Evolutionary conservation across 1,284 basidiomycete species (phyloP).

Genomic region (Ceratobasidium sp.): DNA sequence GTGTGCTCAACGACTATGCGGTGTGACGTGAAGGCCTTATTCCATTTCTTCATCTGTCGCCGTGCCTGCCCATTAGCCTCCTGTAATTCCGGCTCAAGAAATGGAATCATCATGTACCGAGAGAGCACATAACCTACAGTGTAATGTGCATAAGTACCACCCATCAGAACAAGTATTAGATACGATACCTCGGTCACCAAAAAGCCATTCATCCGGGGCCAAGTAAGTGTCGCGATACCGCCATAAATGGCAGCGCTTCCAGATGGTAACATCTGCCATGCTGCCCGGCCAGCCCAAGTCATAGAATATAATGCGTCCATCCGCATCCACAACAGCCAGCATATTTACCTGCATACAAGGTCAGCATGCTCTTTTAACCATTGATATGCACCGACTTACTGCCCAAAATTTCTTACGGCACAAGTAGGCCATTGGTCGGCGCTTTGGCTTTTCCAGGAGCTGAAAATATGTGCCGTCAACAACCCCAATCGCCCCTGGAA

Average conservation of each 20-base stretch:
- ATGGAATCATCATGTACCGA: background rate
- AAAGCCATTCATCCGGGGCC: background rate
- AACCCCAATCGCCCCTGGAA: background rate
- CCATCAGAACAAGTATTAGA: no score
- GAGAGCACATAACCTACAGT: background rate
- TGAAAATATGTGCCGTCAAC: background rate
- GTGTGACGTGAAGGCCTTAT: background rate
- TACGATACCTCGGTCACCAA: background rate
- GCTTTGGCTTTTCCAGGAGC: background rate
- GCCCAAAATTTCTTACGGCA: constrained; percentile 10
- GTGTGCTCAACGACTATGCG: constrained; percentile 6
- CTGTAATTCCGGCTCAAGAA: background rate
- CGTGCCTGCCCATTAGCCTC: background rate
- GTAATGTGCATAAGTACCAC: no score
- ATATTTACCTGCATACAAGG: background rate
- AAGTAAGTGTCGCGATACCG: background rate
- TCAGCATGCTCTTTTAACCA: background rate
- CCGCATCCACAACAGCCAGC: constrained; percentile 43
- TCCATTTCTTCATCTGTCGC: background rate
- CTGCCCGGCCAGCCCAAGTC: constrained; percentile 1
- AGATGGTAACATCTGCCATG: background rate
- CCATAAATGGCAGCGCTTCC: background rate
- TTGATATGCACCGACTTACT: background rate
- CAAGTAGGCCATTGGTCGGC: background rate
- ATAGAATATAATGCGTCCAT: background rate